phyloP scores from a whole-genome alignment of 352 stramenopile genomes.

The Globisporangium cylindrosporum region DNA sequence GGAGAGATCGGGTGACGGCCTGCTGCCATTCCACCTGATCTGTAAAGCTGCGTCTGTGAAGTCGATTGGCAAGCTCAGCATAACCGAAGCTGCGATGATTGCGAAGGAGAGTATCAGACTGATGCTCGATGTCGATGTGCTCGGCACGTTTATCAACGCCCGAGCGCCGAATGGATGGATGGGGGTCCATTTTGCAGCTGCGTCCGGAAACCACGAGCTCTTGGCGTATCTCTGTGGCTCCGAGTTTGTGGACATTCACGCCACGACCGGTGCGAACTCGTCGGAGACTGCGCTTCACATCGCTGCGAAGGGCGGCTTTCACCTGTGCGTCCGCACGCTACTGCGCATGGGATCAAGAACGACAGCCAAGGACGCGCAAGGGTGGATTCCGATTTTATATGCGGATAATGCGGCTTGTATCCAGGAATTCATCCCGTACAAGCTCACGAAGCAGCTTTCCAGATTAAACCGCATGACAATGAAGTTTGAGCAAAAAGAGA shows the following conservation, averaged over 20 bases:
- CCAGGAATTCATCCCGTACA: conserved; percentile 56
- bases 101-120: conserved; percentile 37
- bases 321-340: conserved; percentile 35
- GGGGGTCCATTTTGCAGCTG: conserved; percentile 50
- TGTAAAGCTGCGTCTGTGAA: conserved; percentile 26
- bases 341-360: conserved; percentile 35
- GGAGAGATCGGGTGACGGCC: conserved; percentile 33
- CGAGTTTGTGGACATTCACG: conserved; percentile 35
- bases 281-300: conserved; percentile 60
- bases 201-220: conserved; percentile 48
- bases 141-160: conserved; percentile 47
- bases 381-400: conserved; percentile 53
- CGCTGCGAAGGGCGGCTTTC: conserved; percentile 33
- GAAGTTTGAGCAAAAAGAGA: conserved; percentile 40
- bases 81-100: conserved; percentile 19
- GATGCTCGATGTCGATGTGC: conserved; percentile 60
- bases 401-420: conserved; percentile 24
- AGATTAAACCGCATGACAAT: conserved; percentile 45
- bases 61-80: not conserved
- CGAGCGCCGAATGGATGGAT: conserved; percentile 41
- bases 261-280: conserved; percentile 26
- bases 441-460: conserved; percentile 54
- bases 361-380: conserved; percentile 39
- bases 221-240: conserved; percentile 32
- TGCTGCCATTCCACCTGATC: conserved; percentile 51